Conservation (phyloP, 345 rosid genomes). For the Gossypium thurberi region DNA sequence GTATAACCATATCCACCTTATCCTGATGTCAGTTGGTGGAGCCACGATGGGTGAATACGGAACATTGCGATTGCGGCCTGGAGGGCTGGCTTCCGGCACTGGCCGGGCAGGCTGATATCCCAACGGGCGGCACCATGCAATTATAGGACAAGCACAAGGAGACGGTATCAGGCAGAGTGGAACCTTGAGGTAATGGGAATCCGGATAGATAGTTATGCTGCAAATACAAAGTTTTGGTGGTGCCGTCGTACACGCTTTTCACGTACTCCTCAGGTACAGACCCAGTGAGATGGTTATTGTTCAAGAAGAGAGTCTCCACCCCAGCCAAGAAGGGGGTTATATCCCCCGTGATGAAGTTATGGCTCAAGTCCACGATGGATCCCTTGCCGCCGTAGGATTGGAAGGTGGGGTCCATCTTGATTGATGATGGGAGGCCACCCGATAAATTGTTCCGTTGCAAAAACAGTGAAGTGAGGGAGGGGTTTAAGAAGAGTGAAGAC, state of each 20-base stretch:
- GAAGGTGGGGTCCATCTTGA: conserved; percentile 7
- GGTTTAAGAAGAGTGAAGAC: conserved; percentile 33
- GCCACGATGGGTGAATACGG: conserved; percentile 33
- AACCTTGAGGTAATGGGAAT: conserved; percentile 42
- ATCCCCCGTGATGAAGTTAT: conserved; percentile 55
- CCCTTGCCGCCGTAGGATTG: conserved; percentile 38
- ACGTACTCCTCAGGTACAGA: conserved; percentile 56
- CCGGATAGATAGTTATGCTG: conserved; percentile 65
- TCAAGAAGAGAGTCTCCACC: conserved; percentile 64
- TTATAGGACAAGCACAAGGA: conserved; percentile 74
- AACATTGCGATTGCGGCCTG: conserved; percentile 60
- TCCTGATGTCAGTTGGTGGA: conserved; percentile 17
- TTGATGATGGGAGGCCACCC: conserved; percentile 35
- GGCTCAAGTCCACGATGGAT: conserved; percentile 67
- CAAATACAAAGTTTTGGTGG: conserved; percentile 52
- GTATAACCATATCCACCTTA: background rate
- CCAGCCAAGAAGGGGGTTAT: conserved; percentile 41
- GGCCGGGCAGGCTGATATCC: conserved; percentile 48
- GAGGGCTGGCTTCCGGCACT: conserved; percentile 44
- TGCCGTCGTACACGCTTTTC: conserved; percentile 38
- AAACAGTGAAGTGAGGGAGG: conserved; percentile 46
- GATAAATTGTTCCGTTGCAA: conserved; percentile 87
- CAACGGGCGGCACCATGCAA: conserved; percentile 62
- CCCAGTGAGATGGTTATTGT: conserved; percentile 61
- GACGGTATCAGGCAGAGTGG: conserved; percentile 45